A percentile compares a stretch with the other conserved stretches of the same genome.
Evolutionary conservation across 148 eudicot genomes (phyloP).

Genomic region (Silene latifolia): DNA sequence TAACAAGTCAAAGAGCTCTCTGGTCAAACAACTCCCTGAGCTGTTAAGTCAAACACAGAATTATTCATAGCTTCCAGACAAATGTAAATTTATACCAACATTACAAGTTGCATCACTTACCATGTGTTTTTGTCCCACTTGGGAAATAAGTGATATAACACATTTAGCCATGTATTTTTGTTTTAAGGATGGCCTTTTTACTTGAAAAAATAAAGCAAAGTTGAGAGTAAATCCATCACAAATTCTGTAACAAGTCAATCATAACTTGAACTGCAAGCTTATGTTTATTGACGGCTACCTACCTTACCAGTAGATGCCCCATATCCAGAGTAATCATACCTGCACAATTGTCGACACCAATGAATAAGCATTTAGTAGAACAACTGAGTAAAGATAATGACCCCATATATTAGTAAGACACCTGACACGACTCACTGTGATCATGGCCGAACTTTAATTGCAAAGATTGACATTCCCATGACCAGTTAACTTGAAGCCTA

Average conservation of each 20-base stretch:
- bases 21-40: too few species aligned
- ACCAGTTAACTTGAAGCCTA: not conserved
- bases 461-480: not conserved
- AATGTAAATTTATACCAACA: not conserved
- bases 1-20: not conserved
- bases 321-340: constrained; percentile 97
- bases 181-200: not conserved
- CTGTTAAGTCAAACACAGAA: not conserved
- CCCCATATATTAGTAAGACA: too few species aligned
- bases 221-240: not conserved
- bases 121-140: too few species aligned
- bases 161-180: not conserved
- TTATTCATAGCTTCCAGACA: not conserved
- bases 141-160: not conserved
- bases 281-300: constrained; percentile 15
- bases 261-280: not conserved
- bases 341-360: constrained; percentile 36
- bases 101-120: too few species aligned
- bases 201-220: not conserved
- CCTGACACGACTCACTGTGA: too few species aligned
- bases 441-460: too few species aligned
- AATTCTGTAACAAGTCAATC: not conserved
- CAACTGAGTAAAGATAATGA: too few species aligned
- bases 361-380: constrained; percentile 1
- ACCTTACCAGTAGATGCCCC: constrained; percentile 98